Base-by-base conservation (phyloP, 2,329 filamentous ascomycete genomes). In the Pseudogymnoascus sp. region DNA sequence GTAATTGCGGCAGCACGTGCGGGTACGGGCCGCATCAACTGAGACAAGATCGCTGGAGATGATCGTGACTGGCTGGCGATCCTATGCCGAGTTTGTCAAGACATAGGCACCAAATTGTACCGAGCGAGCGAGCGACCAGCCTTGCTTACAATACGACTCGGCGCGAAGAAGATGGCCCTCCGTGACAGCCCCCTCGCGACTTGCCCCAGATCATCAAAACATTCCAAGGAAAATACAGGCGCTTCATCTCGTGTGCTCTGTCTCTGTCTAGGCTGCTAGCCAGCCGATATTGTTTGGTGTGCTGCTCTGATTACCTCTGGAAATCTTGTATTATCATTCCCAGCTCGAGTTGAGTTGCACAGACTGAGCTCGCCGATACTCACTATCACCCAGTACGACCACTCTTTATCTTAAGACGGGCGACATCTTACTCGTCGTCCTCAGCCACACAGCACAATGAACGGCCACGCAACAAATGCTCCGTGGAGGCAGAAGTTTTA, bases 401-500 rank as follows among this genome's bases (percentile, higher is more conserved):
- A 55, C 28, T 11, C 14, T 25, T 28, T 22, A 16, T 33, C n/a
- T 30, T 30, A 30, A 19, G 25, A 33, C 28, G 25, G 4, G 25
- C 45, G 25, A 19, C 14, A 55, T 33, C 45, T 25, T 33, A 55
- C n/a, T 55, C 45, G 45, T 7, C 25, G 1, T 16, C n/a, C 4
- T 12, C 45, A 30, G 45, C 41, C 22, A 22, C 19, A 42, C 33
- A 22, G 14, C 33, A 41, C 60, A 22, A 63, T 66, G 66, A 60
- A 38, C 60, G 58, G 55, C 19, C 60, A 28, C 16, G 36, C 39
- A 9, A 23, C 23, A 22, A 52, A 63, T 42, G 39, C 16, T 6
- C 52, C 52, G 5, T 67, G 66, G 67, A 64, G 62, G 55, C 63
- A 35, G 25, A 64, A 49, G 7, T 62, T 60, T 3, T 68, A 68